These are phyloP conservation scores for Murraya paniculata DNA, from an alignment of 345 rosid genomes.

Conservation along the genomic window DNA sequence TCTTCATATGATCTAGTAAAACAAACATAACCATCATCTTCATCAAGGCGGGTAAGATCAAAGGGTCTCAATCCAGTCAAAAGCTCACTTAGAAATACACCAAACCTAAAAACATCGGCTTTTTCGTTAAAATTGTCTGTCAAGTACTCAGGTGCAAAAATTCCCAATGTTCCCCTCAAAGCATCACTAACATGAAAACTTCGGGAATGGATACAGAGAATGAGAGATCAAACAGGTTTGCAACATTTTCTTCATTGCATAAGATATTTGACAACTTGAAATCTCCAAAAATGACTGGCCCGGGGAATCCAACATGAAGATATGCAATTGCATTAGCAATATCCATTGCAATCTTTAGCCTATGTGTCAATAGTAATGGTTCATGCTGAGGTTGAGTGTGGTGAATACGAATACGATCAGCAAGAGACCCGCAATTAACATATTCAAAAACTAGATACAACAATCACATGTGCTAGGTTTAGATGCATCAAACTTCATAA, in stretches of 20 bases:
- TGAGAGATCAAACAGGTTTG: conserved; percentile 19
- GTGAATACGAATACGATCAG: neutral
- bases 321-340: conserved; percentile 13
- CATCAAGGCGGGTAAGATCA: too few species aligned
- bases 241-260: neutral
- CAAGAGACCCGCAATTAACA: neutral
- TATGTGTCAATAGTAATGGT: neutral
- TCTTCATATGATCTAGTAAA: neutral
- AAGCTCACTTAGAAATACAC: neutral
- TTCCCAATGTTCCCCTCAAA: neutral
- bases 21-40: neutral
- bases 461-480: too few species aligned
- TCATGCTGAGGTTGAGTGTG: neutral
- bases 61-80: neutral
- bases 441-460: conserved; percentile 1
- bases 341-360: conserved; percentile 2
- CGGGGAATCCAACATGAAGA: conserved; percentile 21
- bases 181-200: conserved; percentile 11
- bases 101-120: conserved; percentile 21
- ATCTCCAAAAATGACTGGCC: conserved; percentile 17
- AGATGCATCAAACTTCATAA: conserved; percentile 8
- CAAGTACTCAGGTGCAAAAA: conserved; percentile 1
- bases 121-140: neutral
- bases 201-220: conserved; percentile 13
- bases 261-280: conserved; percentile 2